A percentile compares a stretch with the other conserved stretches of the same genome.
These are phyloP conservation scores for Sporothrix humicola DNA, from an alignment of 2,329 filamentous ascomycete species.

Conservation along the genomic window DNA sequence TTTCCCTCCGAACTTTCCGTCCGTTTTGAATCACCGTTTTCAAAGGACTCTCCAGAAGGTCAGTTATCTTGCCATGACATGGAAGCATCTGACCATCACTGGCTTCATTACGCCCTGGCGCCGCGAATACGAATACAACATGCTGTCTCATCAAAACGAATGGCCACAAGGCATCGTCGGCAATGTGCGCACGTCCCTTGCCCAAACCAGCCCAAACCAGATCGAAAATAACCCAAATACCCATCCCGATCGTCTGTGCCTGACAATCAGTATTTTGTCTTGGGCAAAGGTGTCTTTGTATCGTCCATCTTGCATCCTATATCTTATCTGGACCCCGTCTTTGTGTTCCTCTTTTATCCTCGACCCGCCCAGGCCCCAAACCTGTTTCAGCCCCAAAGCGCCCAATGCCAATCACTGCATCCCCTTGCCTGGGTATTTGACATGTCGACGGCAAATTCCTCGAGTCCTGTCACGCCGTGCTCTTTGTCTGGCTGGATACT, in stretches of 20 bases:
- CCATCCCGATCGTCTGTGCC: neutral
- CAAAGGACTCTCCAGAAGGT: neutral
- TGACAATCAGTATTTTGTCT: neutral
- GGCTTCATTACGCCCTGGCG: neutral
- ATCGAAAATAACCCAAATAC: conserved; percentile 11
- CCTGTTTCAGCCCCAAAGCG: conserved; percentile 30
- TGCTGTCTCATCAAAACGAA: neutral
- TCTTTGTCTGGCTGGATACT: neutral
- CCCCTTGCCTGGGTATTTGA: conserved; percentile 26
- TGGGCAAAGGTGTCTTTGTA: neutral
- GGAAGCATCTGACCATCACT: neutral
- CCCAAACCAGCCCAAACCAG: conserved; percentile 10
- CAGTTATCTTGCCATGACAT: neutral
- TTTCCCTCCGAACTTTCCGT: neutral
- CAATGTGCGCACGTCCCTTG: conserved; percentile 15
- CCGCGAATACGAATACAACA: conserved; percentile 3
- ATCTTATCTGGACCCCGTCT: neutral
- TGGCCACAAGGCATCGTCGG: too few species aligned
- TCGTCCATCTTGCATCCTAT: neutral
- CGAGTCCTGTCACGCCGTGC: neutral
- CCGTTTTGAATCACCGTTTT: conserved; percentile 6
- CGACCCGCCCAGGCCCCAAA: conserved; percentile 25
- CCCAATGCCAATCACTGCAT: conserved; percentile 31
- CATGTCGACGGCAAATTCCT: conserved; percentile 7
- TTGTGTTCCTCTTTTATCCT: conserved; percentile 21